phyloP scores from a whole-genome alignment of 345 rosid species.

The Citrus mangshanensis region DNA sequence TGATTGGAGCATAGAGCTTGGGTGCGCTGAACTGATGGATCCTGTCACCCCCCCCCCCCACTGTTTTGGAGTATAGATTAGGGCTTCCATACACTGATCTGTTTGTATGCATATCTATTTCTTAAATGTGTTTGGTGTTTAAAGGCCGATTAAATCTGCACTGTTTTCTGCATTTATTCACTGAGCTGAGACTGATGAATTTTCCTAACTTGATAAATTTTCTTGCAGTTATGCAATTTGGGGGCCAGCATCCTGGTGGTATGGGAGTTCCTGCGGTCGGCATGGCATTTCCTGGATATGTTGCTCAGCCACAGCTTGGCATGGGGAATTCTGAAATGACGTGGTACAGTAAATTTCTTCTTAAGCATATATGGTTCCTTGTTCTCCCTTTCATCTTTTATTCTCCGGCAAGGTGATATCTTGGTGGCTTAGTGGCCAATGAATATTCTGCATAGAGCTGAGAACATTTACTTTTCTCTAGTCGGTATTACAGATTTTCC shows the following conservation, averaged over 20 bases:
- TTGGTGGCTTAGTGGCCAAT: not conserved
- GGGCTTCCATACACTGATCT: not conserved
- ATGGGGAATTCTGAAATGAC: slow-evolving; percentile 91
- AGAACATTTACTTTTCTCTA: not conserved
- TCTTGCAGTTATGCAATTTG: slow-evolving; percentile 79
- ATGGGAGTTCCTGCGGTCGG: slow-evolving; percentile 88
- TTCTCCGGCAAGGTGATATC: not conserved
- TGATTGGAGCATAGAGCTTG: not conserved
- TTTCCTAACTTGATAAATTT: slow-evolving; percentile 14
- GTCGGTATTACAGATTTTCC: not conserved
- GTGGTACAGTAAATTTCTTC: slow-evolving; percentile 48
- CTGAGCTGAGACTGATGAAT: not conserved
- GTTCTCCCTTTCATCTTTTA: not conserved
- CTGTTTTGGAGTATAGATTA: not conserved
- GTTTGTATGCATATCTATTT: not conserved
- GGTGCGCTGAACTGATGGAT: not conserved
- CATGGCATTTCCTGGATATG: slow-evolving; percentile 96
- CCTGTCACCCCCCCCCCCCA: too few species aligned
- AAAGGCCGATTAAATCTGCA: not conserved
- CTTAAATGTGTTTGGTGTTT: not conserved
- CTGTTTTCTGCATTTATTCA: not conserved
- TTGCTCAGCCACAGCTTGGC: slow-evolving; percentile 79
- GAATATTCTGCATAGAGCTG: not conserved
- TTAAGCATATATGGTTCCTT: not conserved
- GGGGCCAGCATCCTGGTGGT: slow-evolving; percentile 87